Evolutionary conservation across 2,329 filamentous ascomycete species (phyloP), one percentile per base, ranked within the genome.

Genomic region (Exophiala sp.): DNA sequence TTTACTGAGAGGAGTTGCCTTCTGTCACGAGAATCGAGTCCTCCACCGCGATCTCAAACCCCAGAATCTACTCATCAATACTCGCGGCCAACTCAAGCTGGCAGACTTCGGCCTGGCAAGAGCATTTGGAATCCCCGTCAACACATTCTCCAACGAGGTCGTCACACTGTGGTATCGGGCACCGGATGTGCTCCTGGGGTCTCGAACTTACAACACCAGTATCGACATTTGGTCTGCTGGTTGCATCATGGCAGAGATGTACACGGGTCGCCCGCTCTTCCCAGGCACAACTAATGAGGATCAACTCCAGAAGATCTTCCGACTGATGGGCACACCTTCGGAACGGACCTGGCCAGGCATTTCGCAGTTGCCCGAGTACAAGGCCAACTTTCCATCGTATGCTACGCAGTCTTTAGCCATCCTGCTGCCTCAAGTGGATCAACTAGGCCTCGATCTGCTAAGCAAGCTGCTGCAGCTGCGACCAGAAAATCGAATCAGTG

Each of bases 211-310:
- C 74, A 98, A 95, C 71, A 98, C 93, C n/a, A 95, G 88, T 71
- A 97, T 98, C 68, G 93, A 98, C 65, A 97, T 98, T 66, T 98
- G 93, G 93, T 95, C 88, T 5, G 93, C 93, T 5, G 93, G 93
- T 49, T 98, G 93, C 69, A 98, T 98, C 75, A 97, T 98, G 93
- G 93, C 93, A 8, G 93, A 98, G 71, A 96, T 98, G 89, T 97
- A 94, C 69, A 96, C 91, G 0, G 93, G 93, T 2, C 81, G 93
- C 14, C 93, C 93, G 0, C 78, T 98, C 5, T 98, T 98, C 73
- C 93, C 93, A 0, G 93, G 93, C 51, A 98, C 93, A 1, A 96
- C 93, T 30, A 98, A 98, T 67, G 93, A 98, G 69, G 93, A 98
- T 66, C 93, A 98, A 68, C 83, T 97, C 44, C 79, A 95, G 57